phyloP scores from a whole-genome alignment of 2,329 filamentous ascomycete species.

The Gliomastix tumulicola region DNA sequence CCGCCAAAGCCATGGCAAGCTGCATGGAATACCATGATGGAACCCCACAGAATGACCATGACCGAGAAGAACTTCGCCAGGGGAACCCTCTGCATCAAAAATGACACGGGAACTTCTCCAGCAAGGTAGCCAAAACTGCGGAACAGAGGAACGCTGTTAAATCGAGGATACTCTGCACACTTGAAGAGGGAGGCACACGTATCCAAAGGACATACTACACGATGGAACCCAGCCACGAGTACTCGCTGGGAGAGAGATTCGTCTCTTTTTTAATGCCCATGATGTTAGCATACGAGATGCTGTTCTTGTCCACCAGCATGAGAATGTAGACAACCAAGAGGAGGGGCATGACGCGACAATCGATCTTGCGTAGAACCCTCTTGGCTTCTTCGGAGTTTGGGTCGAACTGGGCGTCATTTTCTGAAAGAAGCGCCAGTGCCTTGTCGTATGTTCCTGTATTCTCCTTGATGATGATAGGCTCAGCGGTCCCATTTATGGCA shows the following conservation, averaged over 20 bases:
- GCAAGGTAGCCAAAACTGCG: slow-evolving; percentile 8
- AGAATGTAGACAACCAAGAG: slow-evolving; percentile 4
- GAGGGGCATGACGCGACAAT: slow-evolving; percentile 5
- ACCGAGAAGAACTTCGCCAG: slow-evolving; percentile 4
- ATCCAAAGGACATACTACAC: slow-evolving; percentile 4
- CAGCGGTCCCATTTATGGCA: no score
- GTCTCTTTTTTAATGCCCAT: slow-evolving; percentile 6
- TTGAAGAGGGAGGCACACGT: no score
- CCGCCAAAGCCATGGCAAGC: slow-evolving; percentile 4
- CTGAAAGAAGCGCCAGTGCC: slow-evolving; percentile 4
- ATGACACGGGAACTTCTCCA: slow-evolving; percentile 4
- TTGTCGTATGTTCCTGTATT: no score
- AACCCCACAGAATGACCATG: slow-evolving; percentile 6
- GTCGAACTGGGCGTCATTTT: slow-evolving; percentile 3
- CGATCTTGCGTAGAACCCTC: slow-evolving; percentile 5
- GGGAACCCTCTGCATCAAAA: slow-evolving; percentile 6
- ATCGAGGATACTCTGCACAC: no score
- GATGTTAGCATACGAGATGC: slow-evolving; percentile 5
- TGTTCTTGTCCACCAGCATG: slow-evolving; percentile 5
- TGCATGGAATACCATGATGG: slow-evolving; percentile 2
- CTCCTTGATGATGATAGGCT: no score
- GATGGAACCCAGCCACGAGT: slow-evolving; percentile 7
- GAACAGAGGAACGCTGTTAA: no score
- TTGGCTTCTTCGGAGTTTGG: slow-evolving; percentile 4
- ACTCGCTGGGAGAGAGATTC: slow-evolving; percentile 2